phyloP scores from a whole-genome alignment of 805 yeast species.

The Tetrapisispora fleetii region DNA sequence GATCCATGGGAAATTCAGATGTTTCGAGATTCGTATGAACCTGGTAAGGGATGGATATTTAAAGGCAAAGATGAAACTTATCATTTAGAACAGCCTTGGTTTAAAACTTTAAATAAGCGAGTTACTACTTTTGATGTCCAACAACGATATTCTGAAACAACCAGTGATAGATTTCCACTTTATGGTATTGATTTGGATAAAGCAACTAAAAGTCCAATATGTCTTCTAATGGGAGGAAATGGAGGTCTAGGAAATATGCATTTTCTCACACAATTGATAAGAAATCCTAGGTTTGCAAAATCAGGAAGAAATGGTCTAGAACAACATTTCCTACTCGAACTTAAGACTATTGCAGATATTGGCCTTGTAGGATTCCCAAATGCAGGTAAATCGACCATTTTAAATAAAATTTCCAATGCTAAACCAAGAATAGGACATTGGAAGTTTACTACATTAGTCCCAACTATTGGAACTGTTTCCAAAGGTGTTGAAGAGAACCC shows the following conservation, averaged over 20 bases:
- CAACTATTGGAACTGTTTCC: conserved; percentile 81
- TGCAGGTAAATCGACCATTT: conserved; percentile 88
- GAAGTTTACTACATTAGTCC: conserved; percentile 92
- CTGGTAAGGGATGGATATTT: conserved; percentile 86
- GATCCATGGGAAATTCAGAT: conserved; percentile 46
- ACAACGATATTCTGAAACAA: conserved; percentile 45
- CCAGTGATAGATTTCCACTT: conserved; percentile 63
- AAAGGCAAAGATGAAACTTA: conserved; percentile 67
- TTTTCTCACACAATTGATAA: conserved; percentile 68
- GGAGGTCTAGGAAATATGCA: conserved; percentile 98
- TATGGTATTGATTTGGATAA: conserved; percentile 66
- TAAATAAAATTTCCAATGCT: conserved; percentile 82
- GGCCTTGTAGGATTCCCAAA: conserved; percentile 94
- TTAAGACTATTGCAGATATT: conserved; percentile 82
- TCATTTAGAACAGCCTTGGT: conserved; percentile 57
- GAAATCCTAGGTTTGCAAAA: conserved; percentile 87
- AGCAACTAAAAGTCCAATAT: conserved; percentile 55
- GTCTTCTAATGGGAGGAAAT: conserved; percentile 71
- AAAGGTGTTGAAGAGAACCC: conserved; percentile 49
- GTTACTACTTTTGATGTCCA: conserved; percentile 59
- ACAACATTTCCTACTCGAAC: conserved; percentile 63
- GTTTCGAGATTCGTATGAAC: conserved; percentile 46
- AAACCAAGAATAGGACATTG: conserved; percentile 90
- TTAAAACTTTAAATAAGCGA: conserved; percentile 49
- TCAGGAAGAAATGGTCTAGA: conserved; percentile 63